These are phyloP conservation scores for Crataegus laevigata DNA, from an alignment of 306 rosid species.

Conservation along the genomic window DNA sequence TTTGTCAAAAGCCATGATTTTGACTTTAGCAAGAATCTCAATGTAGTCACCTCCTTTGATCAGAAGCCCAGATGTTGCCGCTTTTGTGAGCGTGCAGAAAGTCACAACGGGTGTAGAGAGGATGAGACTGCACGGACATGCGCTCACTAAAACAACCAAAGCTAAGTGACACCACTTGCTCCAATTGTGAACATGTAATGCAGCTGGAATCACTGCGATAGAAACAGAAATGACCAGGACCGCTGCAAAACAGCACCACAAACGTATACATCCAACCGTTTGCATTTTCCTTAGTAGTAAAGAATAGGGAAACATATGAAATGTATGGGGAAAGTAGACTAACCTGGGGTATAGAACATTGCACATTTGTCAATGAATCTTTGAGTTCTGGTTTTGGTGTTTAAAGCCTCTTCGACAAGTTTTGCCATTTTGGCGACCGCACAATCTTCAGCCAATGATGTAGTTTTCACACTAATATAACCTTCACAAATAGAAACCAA, in stretches of 20 bases:
- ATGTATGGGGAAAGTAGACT: background rate
- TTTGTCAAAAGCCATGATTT: slow-evolving; percentile 80
- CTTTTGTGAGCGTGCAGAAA: slow-evolving; percentile 86
- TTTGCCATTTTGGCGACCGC: slow-evolving; percentile 92
- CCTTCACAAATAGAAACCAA: slow-evolving; percentile 38
- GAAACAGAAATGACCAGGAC: slow-evolving; percentile 49
- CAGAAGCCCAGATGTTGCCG: slow-evolving; percentile 80
- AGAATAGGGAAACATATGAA: background rate
- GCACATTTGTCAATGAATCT: slow-evolving; percentile 78
- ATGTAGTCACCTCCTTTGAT: slow-evolving; percentile 91
- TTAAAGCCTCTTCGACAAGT: slow-evolving; percentile 95
- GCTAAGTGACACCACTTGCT: slow-evolving; percentile 80
- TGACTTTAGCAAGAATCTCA: slow-evolving; percentile 67
- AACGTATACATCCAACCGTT: background rate
- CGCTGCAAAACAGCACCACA: slow-evolving; percentile 37
- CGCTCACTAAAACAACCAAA: slow-evolving; percentile 82
- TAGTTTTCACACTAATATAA: slow-evolving; percentile 77
- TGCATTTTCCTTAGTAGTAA: background rate
- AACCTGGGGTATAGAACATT: slow-evolving; percentile 87
- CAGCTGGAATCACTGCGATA: slow-evolving; percentile 55
- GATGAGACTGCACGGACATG: slow-evolving; percentile 87
- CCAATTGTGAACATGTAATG: slow-evolving; percentile 32
- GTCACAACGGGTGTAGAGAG: slow-evolving; percentile 96
- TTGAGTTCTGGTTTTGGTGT: slow-evolving; percentile 71
- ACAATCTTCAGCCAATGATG: slow-evolving; percentile 80